Percentiles rank a stretch among this genome's conserved stretches.
Evolutionary conservation across 164 flowering plant species (phyloP).

Genomic region (Macadamia integrifolia): DNA sequence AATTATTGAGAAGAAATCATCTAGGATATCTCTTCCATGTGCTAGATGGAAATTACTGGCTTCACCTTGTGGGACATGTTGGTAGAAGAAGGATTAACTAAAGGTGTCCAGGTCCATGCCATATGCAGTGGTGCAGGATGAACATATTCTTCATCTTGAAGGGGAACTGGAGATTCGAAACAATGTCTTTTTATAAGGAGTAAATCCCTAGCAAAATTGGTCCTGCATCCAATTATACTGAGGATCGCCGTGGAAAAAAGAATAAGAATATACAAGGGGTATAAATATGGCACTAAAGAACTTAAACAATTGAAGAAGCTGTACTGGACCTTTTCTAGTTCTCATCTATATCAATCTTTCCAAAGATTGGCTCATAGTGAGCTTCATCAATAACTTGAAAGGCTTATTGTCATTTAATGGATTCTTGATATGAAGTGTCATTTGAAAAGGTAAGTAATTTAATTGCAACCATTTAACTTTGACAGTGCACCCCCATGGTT

Average conservation of each 20-base stretch:
- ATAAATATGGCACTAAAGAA: constrained; percentile 1
- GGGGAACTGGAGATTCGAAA: constrained; percentile 30
- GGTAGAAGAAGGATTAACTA: constrained; percentile 53
- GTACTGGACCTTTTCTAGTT: constrained; percentile 36
- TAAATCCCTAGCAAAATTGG: constrained; percentile 25
- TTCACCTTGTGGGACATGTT: constrained; percentile 33
- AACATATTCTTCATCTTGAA: constrained; percentile 35
- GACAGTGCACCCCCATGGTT: constrained; percentile 90
- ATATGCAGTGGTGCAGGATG: constrained; percentile 28
- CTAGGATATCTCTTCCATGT: constrained; percentile 19
- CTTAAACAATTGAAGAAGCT: not conserved
- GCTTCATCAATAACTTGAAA: constrained; percentile 77
- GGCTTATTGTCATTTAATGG: constrained; percentile 87
- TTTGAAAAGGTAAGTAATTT: constrained; percentile 71
- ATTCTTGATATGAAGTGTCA: constrained; percentile 87
- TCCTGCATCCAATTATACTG: constrained; percentile 16
- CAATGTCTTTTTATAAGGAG: constrained; percentile 35
- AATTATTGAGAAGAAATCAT: too few relatives aligned
- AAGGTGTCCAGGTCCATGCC: constrained; percentile 36
- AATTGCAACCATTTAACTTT: constrained; percentile 79
- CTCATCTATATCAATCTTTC: constrained; percentile 30
- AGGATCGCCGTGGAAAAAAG: not conserved
- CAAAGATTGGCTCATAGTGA: constrained; percentile 79
- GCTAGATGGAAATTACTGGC: constrained; percentile 29
- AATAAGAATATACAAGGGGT: too few relatives aligned